A percentile compares a stretch with the other conserved stretches of the same genome.
These are phyloP conservation scores for Diutina pseudorugosa DNA, from an alignment of 1,139 yeast species.

Conservation along the genomic window DNA sequence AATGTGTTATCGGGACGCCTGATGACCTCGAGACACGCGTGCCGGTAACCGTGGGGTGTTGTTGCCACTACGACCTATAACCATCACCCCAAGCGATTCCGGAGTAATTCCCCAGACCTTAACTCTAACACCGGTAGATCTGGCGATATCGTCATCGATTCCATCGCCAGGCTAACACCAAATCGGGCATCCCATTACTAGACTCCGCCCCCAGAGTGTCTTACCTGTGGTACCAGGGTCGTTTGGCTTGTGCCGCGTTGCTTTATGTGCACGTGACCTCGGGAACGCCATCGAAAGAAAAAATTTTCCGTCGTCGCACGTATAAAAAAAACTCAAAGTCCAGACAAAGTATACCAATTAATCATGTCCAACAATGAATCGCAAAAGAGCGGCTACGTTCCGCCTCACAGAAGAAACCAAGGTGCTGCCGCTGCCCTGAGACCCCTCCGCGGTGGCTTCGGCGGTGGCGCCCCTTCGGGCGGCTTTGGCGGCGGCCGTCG, in stretches of 20 bases:
- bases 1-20: not conserved
- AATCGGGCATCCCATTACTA: not conserved
- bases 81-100: too few relatives aligned
- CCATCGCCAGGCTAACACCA: not conserved
- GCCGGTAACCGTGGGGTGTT: too few relatives aligned
- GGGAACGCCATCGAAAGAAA: not conserved
- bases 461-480: constrained; percentile 9
- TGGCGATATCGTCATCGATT: too few relatives aligned
- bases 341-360: not conserved
- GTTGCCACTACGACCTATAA: too few relatives aligned
- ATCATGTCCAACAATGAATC: constrained; percentile 6
- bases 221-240: not conserved
- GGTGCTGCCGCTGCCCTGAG: constrained; percentile 7
- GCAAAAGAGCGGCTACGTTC: constrained; percentile 36
- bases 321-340: not conserved
- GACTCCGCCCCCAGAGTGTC: not conserved
- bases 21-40: not conserved
- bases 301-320: not conserved
- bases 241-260: not conserved
- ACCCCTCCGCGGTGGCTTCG: constrained; percentile 7
- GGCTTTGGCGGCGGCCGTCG: constrained; percentile 15
- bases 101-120: too few relatives aligned
- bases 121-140: too few relatives aligned
- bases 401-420: constrained; percentile 52
- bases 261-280: not conserved